Conservation (phyloP, 192 early-diverging fungal species). For the Coemansia nantahalensis region DNA sequence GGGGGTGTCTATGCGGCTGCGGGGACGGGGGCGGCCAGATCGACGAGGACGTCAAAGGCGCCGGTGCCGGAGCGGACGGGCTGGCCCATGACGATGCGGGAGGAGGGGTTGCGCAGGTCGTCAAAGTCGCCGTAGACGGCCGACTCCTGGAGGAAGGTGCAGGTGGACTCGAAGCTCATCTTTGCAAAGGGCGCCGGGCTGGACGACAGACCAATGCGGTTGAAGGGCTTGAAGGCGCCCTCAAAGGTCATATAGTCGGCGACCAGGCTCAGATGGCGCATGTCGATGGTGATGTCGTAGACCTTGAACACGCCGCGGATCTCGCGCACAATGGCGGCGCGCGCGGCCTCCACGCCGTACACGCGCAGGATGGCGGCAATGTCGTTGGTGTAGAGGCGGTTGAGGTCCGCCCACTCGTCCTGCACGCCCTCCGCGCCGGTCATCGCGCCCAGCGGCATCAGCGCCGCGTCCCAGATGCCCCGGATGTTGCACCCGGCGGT, state of each 20-base stretch:
- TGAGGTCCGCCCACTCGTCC: slow-evolving; percentile 74
- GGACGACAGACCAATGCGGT: slow-evolving; percentile 89
- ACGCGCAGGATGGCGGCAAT: slow-evolving; percentile 89
- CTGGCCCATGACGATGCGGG: slow-evolving; percentile 92
- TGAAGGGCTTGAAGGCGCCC: slow-evolving; percentile 98
- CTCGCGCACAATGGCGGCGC: slow-evolving; percentile 89
- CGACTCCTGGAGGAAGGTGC: slow-evolving; percentile 89
- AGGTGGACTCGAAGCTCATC: slow-evolving; percentile 98
- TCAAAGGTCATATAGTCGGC: slow-evolving; percentile 99
- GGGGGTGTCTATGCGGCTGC: no score
- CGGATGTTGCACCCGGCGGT: slow-evolving; percentile 91
- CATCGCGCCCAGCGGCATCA: slow-evolving; percentile 36
- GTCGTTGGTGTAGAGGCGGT: slow-evolving; percentile 92
- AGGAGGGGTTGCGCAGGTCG: slow-evolving; percentile 82
- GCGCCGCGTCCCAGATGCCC: slow-evolving; percentile 81
- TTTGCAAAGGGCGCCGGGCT: slow-evolving; percentile 93
- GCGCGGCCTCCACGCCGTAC: slow-evolving; percentile 98
- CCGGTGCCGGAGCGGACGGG: slow-evolving; percentile 93
- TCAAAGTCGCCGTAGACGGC: slow-evolving; percentile 90
- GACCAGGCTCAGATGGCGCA: slow-evolving; percentile 93
- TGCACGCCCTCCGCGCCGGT: slow-evolving; percentile 11
- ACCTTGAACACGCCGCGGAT: slow-evolving; percentile 88
- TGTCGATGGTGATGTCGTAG: slow-evolving; percentile 92
- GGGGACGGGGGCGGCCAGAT: slow-evolving; percentile 14
- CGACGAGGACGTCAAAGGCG: slow-evolving; percentile 80